A percentile compares a stretch with the other conserved stretches of the same genome.
These are phyloP conservation scores for Tephrocybe rancida DNA, from an alignment of 768 basidiomycete species.

Conservation along the genomic window DNA sequence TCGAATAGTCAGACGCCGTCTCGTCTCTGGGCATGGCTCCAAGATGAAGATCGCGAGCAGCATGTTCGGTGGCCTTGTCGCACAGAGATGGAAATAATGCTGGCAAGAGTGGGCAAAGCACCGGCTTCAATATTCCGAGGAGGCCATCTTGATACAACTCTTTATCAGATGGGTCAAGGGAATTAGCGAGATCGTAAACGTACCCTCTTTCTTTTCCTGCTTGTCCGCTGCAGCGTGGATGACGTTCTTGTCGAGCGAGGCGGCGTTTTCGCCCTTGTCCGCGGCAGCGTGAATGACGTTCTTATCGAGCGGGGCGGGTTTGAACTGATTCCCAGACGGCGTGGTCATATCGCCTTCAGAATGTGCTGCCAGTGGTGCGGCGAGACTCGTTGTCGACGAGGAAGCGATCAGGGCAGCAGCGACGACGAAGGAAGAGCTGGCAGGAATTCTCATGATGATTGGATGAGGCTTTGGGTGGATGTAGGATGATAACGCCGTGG, in stretches of 20 bases:
- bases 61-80: neutral
- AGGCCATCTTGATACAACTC: too few relatives aligned
- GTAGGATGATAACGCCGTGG: neutral
- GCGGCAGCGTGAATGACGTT: neutral
- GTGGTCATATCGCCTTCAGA: conserved; percentile 26
- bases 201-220: neutral
- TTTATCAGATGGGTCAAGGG: too few relatives aligned
- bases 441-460: neutral
- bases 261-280: conserved; percentile 11
- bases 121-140: neutral
- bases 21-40: neutral
- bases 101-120: neutral
- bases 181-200: too few relatives aligned
- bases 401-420: neutral
- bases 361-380: conserved; percentile 42
- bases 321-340: conserved; percentile 24
- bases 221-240: conserved; percentile 1
- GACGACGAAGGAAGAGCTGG: neutral
- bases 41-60: neutral
- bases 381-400: conserved; percentile 42
- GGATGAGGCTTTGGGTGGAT: neutral
- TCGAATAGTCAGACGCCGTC: neutral
- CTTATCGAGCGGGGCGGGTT: conserved; percentile 11
- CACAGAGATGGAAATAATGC: neutral
- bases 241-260: conserved; percentile 6